A percentile compares a stretch with the other conserved stretches of the same genome.
These are phyloP conservation scores for Tricholoma sp. DNA, from an alignment of 768 basidiomycete genomes.

Conservation along the genomic window DNA sequence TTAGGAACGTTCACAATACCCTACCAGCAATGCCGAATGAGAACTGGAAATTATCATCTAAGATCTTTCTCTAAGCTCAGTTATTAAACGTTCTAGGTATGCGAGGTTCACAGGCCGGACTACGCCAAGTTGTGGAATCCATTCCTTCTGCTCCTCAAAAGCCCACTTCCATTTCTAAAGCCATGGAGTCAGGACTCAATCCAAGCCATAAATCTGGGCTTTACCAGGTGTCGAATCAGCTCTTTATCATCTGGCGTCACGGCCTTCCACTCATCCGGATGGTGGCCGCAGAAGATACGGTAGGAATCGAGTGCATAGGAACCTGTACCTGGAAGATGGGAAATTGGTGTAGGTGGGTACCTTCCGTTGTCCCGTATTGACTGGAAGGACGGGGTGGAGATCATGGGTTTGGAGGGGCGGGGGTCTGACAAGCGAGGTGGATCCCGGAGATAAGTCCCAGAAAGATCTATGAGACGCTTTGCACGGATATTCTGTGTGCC, in stretches of 20 bases:
- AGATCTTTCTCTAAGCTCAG: constrained; percentile 24
- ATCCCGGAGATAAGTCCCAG: constrained; percentile 43
- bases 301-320: constrained; percentile 74
- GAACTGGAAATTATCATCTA: not conserved
- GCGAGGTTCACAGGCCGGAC: constrained; percentile 29
- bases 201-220: constrained; percentile 14
- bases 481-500: constrained; percentile 58
- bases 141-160: constrained; percentile 42
- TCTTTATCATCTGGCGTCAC: constrained; percentile 69
- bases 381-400: constrained; percentile 6
- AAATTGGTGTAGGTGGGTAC: constrained; percentile 46
- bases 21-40: not conserved
- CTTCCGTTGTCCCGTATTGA: constrained; percentile 16
- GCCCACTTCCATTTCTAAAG: constrained; percentile 73
- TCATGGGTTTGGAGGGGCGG: constrained; percentile 25
- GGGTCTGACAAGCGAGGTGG: constrained; percentile 31
- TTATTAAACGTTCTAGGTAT: constrained; percentile 36
- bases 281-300: constrained; percentile 56
- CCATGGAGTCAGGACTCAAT: not conserved
- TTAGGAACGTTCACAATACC: not conserved
- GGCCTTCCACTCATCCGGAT: constrained; percentile 50
- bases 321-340: constrained; percentile 61
- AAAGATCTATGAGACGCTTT: constrained; percentile 49
- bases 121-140: constrained; percentile 43
- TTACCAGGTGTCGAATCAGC: constrained; percentile 58